Percentiles rank a stretch among this genome's conserved stretches.
These are phyloP conservation scores for Suillus weaverae DNA, from an alignment of 768 basidiomycete genomes.

Conservation along the genomic window DNA sequence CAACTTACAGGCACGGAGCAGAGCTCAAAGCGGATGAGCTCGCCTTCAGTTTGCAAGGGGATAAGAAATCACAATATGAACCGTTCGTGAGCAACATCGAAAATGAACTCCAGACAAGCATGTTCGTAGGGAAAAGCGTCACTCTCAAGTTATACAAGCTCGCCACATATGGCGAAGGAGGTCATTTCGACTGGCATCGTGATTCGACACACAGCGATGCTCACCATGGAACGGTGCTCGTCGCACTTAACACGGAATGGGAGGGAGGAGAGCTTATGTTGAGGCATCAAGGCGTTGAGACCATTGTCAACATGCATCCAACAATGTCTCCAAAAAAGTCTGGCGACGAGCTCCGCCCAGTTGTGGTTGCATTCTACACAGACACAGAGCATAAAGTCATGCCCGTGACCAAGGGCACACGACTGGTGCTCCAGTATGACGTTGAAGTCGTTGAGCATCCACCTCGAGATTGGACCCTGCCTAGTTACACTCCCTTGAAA, in stretches of 20 bases:
- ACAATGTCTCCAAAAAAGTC: background rate
- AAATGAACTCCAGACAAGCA: background rate
- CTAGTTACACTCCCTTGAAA: background rate
- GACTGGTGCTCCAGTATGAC: background rate
- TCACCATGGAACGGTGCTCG: background rate
- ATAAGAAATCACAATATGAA: rapidly evolving
- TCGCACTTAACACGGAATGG: background rate
- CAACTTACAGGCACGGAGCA: background rate
- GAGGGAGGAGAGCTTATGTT: background rate
- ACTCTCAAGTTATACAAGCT: background rate
- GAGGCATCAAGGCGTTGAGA: background rate
- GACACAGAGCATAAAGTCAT: constrained; percentile 1
- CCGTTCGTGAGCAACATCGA: background rate
- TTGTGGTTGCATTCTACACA: background rate
- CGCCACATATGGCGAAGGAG: background rate
- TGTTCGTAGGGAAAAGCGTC: background rate
- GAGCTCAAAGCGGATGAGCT: background rate
- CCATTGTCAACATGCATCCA: background rate
- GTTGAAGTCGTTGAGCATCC: background rate
- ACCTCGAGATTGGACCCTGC: background rate
- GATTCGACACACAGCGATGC: background rate
- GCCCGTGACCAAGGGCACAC: background rate
- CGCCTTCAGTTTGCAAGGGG: background rate
- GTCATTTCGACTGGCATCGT: constrained; percentile 2
- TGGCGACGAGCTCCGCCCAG: background rate